Evolutionary conservation across 495 filamentous ascomycete genomes (phyloP), one percentile per base, ranked within the genome.

Genomic region (Collariella sp.): DNA sequence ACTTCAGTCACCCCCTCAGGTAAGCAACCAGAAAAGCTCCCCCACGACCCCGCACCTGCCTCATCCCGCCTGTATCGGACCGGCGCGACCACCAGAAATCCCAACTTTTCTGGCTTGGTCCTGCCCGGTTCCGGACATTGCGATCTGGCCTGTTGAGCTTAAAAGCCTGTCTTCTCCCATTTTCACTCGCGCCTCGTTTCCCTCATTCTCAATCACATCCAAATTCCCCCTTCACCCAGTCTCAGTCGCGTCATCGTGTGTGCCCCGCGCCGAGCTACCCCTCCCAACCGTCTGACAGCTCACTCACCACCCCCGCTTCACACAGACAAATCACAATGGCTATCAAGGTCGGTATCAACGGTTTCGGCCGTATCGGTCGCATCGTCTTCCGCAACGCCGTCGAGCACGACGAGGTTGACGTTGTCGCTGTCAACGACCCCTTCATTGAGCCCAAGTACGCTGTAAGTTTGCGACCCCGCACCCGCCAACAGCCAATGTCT

Each of bases 391-490:
- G 72, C 62, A 76, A 81, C 72, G 91, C 91, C 70, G 69, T 95
- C 63, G 83, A 89, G 82, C 85, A 89, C 72, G 71, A 75, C 57
- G 87, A 89, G 54, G 84, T 96, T 65, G 79, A 95, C 55, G 79
- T 98, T 68, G 88, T 95, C 62, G 91, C 93, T 59, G 88, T 96
- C 79, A 98, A 98, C 79, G 93, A 98, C 70, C 93, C 93, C 65
- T 98, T 98, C 84, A 98, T 98, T 77, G 93, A 97, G 75, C 80
- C 87, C 63, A 80, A 91, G 74, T 98, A 98, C 76, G 93, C 93
- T 71, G 93, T 96, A 84, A 77, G 90, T 84, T n/a, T 52, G 40
- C 33, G 46, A n/a, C 19, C 26, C 22, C 2, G 36, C 34, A 47
- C 46, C 6, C 23, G 18, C 31, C 39, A 35, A 43, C 48, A 20